Base-by-base conservation (phyloP, 1,139 yeast species). In the Candida sp. region DNA sequence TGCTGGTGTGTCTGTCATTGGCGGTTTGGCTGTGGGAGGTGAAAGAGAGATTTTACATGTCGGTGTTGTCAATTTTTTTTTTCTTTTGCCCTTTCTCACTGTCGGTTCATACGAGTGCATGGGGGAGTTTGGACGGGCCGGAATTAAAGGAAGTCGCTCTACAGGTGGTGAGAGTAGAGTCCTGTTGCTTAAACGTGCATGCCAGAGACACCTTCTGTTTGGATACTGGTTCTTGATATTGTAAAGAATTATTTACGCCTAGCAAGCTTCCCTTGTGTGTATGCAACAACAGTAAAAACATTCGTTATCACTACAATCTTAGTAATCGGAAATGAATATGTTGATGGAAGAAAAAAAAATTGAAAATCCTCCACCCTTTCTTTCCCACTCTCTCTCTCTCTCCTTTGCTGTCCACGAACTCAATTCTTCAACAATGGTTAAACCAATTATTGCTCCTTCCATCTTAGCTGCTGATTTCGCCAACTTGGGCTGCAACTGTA, bases 401-500 rank as follows among this genome's bases (percentile, higher is more conserved):
- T 32, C n/a, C 34, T 8, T 37, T 23, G 7, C 27, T 37, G 25
- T 37, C n/a, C 9, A 9, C 8, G 6, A 22, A 11, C 8, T 22
- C 28, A 37, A 37, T 25, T 4, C 12, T n/a, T 26, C 34, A 11
- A 40, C 43, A 48, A 88, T 88, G 96, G 92, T 88, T 50, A 80
- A 83, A 67, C 79, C 97, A 49, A 86, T 91, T 63, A 84, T 94
- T 62, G 98, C 98, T n/a, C 99, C 99, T 35, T 91, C 98, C 37
- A 89, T 94, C 55, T 81, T 94, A 53, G 96, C 98, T n/a, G 88
- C 96, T 47, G 97, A 94, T 67, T 94, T 93, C 66, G 88, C 97
- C 62, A 83, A 90, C 62, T 75, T 93, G 57, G 98, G 96, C 47
- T 84, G 91, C 59, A 94, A 92, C 58, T 91, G 98, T 70, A 89